These are phyloP conservation scores for Neofusicoccum ribis DNA, from an alignment of 2,329 filamentous ascomycete species.

Conservation along the genomic window DNA sequence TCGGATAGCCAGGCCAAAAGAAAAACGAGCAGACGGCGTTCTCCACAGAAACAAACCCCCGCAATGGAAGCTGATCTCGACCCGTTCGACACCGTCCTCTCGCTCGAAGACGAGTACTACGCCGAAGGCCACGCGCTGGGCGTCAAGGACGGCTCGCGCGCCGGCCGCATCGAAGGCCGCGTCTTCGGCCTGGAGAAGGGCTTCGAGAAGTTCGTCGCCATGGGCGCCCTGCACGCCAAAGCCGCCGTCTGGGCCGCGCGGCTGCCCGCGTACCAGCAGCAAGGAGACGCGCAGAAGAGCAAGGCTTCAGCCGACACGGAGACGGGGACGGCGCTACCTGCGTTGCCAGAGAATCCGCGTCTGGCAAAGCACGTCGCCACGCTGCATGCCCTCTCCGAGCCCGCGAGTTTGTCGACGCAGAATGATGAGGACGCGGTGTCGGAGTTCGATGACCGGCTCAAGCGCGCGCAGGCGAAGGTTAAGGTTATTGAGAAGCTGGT, in stretches of 20 bases:
- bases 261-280: slow-evolving; percentile 41
- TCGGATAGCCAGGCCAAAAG: not conserved
- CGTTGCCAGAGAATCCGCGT: slow-evolving; percentile 59
- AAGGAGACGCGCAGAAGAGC: not conserved
- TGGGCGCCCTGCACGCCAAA: slow-evolving; percentile 76
- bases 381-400: slow-evolving; percentile 76
- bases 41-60: not conserved
- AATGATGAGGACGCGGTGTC: slow-evolving; percentile 89
- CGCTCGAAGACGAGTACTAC: slow-evolving; percentile 72
- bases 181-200: slow-evolving; percentile 89
- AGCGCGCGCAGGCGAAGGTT: slow-evolving; percentile 77
- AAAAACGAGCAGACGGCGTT: not conserved
- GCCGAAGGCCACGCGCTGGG: slow-evolving; percentile 78
- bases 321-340: slow-evolving; percentile 28
- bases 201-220: slow-evolving; percentile 85
- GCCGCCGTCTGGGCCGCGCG: slow-evolving; percentile 82
- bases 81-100: slow-evolving; percentile 58
- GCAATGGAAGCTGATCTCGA: slow-evolving; percentile 36
- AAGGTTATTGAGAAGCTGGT: slow-evolving; percentile 79
- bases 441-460: slow-evolving; percentile 87
- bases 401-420: slow-evolving; percentile 71
- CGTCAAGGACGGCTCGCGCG: slow-evolving; percentile 69
- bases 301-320: not conserved
- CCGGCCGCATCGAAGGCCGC: slow-evolving; percentile 84
- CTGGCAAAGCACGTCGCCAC: slow-evolving; percentile 74